phyloP scores from a whole-genome alignment of 768 basidiomycete species.

The Kwoniella botswanensis region DNA sequence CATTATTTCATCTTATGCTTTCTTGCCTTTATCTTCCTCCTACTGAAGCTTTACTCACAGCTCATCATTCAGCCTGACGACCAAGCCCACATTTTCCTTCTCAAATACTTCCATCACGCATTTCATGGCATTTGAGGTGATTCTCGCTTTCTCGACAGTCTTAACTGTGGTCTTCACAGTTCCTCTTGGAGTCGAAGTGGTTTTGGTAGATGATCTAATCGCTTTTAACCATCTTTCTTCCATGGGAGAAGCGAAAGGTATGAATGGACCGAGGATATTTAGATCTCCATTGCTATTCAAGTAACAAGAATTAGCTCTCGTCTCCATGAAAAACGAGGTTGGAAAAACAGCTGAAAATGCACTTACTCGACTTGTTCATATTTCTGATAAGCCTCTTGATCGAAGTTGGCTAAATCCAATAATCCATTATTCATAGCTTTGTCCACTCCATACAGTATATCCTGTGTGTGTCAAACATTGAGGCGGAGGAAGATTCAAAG shows the following conservation, averaged over 20 bases:
- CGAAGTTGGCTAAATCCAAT: constrained; percentile 66
- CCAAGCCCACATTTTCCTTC: constrained; percentile 81
- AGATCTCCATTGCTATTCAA: constrained; percentile 41
- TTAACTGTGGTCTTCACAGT: constrained; percentile 57
- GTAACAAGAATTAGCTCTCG: not conserved
- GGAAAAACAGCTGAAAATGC: constrained; percentile 69
- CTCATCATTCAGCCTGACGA: constrained; percentile 90
- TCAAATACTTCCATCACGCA: constrained; percentile 95
- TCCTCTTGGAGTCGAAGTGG: constrained; percentile 55
- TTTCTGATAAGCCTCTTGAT: constrained; percentile 69
- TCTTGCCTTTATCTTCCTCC: constrained; percentile 4
- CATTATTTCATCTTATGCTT: not conserved
- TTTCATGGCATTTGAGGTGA: constrained; percentile 63
- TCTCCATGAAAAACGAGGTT: constrained; percentile 61
- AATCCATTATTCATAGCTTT: constrained; percentile 59
- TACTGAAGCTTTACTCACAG: constrained; percentile 87
- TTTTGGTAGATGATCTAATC: constrained; percentile 16
- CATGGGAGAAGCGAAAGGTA: constrained; percentile 91
- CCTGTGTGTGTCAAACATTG: constrained; percentile 61
- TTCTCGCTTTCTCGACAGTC: constrained; percentile 68
- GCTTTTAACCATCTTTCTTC: constrained; percentile 65
- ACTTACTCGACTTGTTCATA: constrained; percentile 71
- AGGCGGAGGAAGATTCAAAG: not conserved
- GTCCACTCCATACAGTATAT: constrained; percentile 90
- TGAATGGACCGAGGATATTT: constrained; percentile 53